These are phyloP conservation scores for Quercus agrifolia DNA, from an alignment of 306 rosid species.

Conservation along the genomic window DNA sequence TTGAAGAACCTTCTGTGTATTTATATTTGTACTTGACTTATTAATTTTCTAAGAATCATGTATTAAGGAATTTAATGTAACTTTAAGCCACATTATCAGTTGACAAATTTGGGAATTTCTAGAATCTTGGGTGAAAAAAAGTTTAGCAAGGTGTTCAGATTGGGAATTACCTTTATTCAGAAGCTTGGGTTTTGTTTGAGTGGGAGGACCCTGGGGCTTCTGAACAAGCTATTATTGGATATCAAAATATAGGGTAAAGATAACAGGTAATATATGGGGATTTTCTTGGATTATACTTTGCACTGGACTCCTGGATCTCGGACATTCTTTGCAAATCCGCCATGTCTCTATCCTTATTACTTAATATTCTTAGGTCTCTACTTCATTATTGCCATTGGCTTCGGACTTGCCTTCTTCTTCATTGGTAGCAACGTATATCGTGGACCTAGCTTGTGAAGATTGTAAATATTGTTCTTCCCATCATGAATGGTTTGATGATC, in stretches of 20 bases:
- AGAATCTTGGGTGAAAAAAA: neutral
- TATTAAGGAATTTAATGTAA: neutral
- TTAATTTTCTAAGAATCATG: neutral
- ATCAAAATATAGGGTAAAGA: neutral
- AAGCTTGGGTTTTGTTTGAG: neutral
- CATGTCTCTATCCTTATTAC: no score
- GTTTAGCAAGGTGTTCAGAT: no score
- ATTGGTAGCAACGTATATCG: no score
- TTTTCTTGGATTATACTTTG: neutral
- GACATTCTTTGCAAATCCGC: no score
- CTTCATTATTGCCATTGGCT: no score
- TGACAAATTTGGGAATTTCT: neutral
- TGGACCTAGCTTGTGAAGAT: no score
- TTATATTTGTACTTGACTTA: neutral
- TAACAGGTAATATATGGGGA: neutral
- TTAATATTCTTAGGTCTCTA: no score
- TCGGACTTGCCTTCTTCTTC: no score
- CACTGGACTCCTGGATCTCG: no score
- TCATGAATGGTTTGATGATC: no score
- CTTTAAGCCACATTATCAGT: neutral
- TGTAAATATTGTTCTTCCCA: no score
- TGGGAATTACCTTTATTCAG: neutral
- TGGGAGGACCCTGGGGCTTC: neutral
- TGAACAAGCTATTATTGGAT: neutral
- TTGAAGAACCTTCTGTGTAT: neutral